Conservation (phyloP, 306 rosid genomes). For the Prunus armeniaca region DNA sequence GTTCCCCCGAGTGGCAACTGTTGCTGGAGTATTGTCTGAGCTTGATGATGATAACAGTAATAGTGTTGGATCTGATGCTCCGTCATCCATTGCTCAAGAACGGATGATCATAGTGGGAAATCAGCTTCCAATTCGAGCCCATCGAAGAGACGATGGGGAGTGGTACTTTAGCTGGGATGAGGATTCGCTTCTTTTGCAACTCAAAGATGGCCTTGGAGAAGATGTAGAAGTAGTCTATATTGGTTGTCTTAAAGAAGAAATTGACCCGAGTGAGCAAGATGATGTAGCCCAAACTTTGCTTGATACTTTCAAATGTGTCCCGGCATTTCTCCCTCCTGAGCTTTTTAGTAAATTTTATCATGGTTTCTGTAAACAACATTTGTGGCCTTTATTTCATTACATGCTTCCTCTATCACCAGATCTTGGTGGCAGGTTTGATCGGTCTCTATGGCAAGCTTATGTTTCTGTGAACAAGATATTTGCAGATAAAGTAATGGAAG, state of each 20-base stretch:
- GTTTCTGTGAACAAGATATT: constrained; percentile 88
- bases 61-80: constrained; percentile 80
- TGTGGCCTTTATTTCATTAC: constrained; percentile 91
- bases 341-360: constrained; percentile 82
- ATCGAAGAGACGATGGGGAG: constrained; percentile 45
- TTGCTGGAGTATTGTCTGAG: constrained; percentile 79
- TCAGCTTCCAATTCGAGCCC: constrained; percentile 68
- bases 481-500: constrained; percentile 92
- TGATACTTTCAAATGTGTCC: constrained; percentile 74
- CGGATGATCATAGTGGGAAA: constrained; percentile 85
- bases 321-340: constrained; percentile 74
- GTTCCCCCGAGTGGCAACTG: constrained; percentile 81
- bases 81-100: constrained; percentile 69
- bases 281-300: constrained; percentile 80
- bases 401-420: constrained; percentile 88
- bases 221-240: constrained; percentile 76
- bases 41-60: constrained; percentile 63
- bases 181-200: constrained; percentile 85
- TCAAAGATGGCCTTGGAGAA: constrained; percentile 88
- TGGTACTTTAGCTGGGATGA: constrained; percentile 84
- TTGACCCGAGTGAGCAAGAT: constrained; percentile 66
- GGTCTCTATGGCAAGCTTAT: constrained; percentile 90
- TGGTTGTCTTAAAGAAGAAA: constrained; percentile 80
- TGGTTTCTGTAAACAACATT: constrained; percentile 85
- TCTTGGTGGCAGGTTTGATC: constrained; percentile 79